Evolutionary conservation across 2,329 filamentous ascomycete species (phyloP).

Genomic region (Ceratocystis smalleyi): DNA sequence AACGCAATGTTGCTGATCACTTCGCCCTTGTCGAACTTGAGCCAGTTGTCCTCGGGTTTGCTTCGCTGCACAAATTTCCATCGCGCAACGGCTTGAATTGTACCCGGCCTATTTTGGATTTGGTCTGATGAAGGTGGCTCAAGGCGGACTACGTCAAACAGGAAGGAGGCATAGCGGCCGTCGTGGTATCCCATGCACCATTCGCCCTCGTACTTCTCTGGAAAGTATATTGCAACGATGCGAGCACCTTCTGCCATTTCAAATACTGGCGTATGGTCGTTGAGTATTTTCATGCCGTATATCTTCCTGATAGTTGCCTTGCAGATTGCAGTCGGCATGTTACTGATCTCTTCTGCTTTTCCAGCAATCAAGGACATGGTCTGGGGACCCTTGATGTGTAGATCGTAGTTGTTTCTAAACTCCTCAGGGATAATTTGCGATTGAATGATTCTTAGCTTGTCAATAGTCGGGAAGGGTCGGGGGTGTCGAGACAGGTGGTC

Average conservation of each 20-base stretch:
- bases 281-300: conserved; percentile 32
- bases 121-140: conserved; percentile 33
- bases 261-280: conserved; percentile 31
- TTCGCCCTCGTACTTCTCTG: conserved; percentile 36
- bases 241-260: conserved; percentile 34
- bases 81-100: conserved; percentile 33
- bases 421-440: conserved; percentile 27
- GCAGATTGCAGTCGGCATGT: conserved; percentile 31
- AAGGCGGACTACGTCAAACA: conserved; percentile 33
- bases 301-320: conserved; percentile 33
- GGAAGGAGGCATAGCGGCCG: conserved; percentile 34
- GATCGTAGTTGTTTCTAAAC: conserved; percentile 36
- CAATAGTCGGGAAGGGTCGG: conserved; percentile 35
- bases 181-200: conserved; percentile 45
- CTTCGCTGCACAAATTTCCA: conserved; percentile 38
- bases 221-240: conserved; percentile 37
- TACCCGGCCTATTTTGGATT: conserved; percentile 31
- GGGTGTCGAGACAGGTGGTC: conserved; percentile 38
- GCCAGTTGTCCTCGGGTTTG: conserved; percentile 30
- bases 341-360: conserved; percentile 27
- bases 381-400: conserved; percentile 32
- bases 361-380: conserved; percentile 29
- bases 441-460: conserved; percentile 36
- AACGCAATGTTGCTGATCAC: conserved; percentile 48
- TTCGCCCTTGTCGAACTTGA: conserved; percentile 51